Evolutionary conservation across 257 asterid genomes (phyloP).

Genomic region (Petunia axillaris): DNA sequence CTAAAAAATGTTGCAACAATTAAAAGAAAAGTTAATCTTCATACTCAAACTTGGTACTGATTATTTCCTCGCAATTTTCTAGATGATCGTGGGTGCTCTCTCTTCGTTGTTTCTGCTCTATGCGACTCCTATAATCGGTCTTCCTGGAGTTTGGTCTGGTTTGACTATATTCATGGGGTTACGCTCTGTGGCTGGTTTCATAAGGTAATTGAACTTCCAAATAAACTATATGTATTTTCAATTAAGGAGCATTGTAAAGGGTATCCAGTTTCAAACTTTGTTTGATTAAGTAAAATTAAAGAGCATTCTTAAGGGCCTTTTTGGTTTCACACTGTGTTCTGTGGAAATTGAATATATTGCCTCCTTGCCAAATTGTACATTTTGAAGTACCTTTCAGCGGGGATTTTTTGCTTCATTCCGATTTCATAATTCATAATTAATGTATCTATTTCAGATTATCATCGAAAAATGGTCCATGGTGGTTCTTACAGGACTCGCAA

Average conservation of each 20-base stretch:
- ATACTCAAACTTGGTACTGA: not conserved
- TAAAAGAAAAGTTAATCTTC: constrained; percentile 21
- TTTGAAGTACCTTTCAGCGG: not conserved
- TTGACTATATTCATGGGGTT: constrained; percentile 51
- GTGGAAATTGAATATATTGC: not conserved
- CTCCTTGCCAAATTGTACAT: not conserved
- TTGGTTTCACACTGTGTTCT: not conserved
- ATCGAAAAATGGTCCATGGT: constrained; percentile 51
- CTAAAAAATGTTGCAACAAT: constrained; percentile 5
- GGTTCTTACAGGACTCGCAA: constrained; percentile 45
- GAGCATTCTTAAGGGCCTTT: not conserved
- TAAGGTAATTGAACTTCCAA: constrained; percentile 34
- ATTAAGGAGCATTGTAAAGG: not conserved
- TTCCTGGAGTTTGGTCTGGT: constrained; percentile 52
- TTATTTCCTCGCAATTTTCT: constrained; percentile 6
- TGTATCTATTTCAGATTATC: constrained; percentile 38
- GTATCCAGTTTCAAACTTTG: not conserved
- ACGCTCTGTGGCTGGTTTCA: constrained; percentile 44
- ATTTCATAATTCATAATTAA: not conserved
- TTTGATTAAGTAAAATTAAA: not conserved
- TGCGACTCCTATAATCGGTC: constrained; percentile 47
- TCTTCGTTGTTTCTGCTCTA: constrained; percentile 45
- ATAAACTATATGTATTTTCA: not conserved
- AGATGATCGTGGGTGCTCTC: constrained; percentile 52
- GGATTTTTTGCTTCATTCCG: not conserved